phyloP scores from a whole-genome alignment of 2,329 filamentous ascomycete species.

The Ophiocordyceps unilateralis region DNA sequence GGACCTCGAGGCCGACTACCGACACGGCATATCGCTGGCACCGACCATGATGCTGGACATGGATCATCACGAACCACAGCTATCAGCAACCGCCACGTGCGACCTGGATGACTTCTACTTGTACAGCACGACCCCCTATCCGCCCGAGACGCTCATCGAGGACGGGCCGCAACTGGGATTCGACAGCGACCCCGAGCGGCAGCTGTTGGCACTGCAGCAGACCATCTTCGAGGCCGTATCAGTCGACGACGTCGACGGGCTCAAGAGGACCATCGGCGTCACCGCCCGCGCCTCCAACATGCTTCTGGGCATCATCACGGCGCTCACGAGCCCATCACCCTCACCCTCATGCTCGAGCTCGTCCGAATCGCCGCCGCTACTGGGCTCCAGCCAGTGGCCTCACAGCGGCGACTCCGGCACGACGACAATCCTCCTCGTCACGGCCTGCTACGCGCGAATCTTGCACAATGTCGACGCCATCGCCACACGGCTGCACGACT shows the following conservation, averaged over 20 bases:
- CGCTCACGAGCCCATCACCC: neutral
- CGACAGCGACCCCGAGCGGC: neutral
- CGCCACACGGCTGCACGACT: neutral
- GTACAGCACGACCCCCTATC: neutral
- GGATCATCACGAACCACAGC: neutral
- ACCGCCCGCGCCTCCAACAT: neutral
- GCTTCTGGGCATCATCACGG: conserved; percentile 1
- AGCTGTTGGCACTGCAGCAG: conserved; percentile 1
- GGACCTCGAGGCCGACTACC: neutral
- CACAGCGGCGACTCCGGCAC: neutral
- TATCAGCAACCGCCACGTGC: neutral
- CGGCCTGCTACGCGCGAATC: conserved; percentile 1
- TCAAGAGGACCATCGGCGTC: neutral
- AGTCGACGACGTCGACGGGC: neutral
- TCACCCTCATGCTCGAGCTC: neutral
- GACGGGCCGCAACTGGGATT: neutral
- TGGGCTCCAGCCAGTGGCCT: neutral
- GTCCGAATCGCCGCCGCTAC: neutral
- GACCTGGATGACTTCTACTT: neutral
- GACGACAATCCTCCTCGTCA: conserved; percentile 1
- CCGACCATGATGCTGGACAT: neutral
- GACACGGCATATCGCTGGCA: neutral
- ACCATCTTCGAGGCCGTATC: neutral
- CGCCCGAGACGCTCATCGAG: neutral
- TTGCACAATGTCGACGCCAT: conserved; percentile 1